Conservation (phyloP, 257 asterid species). For the Salvia hispanica region DNA sequence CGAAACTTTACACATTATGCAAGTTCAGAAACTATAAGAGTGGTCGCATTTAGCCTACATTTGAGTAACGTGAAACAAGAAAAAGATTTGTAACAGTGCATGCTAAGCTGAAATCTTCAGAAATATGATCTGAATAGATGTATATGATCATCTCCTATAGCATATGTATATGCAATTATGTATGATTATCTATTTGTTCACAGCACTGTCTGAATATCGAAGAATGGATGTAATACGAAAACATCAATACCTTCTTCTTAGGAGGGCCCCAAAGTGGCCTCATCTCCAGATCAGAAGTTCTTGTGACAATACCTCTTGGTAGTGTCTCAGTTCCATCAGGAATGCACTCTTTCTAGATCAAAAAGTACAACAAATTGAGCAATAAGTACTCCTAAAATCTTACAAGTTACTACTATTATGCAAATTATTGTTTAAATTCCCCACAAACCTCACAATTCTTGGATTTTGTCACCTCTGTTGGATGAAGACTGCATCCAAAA, state of each 20-base stretch:
- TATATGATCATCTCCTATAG: background rate
- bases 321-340: constrained; percentile 62
- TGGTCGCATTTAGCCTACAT: too few relatives aligned
- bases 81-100: background rate
- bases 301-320: constrained; percentile 64
- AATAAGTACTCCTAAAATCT: constrained; percentile 10
- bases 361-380: constrained; percentile 16
- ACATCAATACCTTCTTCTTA: constrained; percentile 43
- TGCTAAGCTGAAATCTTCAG: background rate
- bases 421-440: constrained; percentile 18
- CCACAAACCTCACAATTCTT: constrained; percentile 59
- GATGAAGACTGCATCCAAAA: constrained; percentile 42
- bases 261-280: constrained; percentile 57
- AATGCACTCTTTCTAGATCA: constrained; percentile 53
- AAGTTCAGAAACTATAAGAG: too few relatives aligned
- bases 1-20: background rate
- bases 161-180: too few relatives aligned
- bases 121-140: background rate
- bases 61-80: too few relatives aligned
- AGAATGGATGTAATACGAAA: background rate
- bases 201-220: background rate
- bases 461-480: constrained; percentile 33
- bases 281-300: constrained; percentile 67
- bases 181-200: background rate
- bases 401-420: background rate